phyloP scores from a whole-genome alignment of 2,329 filamentous ascomycete genomes.

The Colletotrichum eleusines region DNA sequence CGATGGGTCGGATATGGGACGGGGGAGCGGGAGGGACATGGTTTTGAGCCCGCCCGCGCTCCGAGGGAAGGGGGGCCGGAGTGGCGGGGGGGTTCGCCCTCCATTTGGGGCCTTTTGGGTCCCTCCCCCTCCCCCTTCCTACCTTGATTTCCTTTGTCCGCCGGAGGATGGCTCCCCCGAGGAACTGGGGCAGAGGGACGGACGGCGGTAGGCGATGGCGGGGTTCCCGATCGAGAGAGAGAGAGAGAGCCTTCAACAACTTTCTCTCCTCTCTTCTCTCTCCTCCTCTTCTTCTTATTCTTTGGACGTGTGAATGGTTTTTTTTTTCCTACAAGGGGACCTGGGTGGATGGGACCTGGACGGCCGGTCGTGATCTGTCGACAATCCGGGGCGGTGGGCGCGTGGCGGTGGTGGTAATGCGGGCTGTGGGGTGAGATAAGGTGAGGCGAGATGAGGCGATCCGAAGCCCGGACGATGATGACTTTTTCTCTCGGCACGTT shows the following conservation, averaged over 20 bases:
- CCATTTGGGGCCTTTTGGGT: no score
- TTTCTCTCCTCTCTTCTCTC: no score
- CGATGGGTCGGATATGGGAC: neutral
- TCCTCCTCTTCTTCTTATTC: no score
- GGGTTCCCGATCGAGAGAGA: no score
- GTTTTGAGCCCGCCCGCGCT: neutral
- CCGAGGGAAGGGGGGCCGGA: neutral
- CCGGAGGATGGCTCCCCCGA: no score
- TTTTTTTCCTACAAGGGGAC: no score
- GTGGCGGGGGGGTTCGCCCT: no score
- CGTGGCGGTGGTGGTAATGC: neutral
- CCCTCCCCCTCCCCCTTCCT: no score
- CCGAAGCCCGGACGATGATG: constrained; percentile 1
- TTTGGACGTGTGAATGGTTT: neutral
- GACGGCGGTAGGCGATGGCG: no score
- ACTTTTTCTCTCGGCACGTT: neutral
- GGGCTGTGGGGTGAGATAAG: neutral
- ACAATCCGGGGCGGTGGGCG: neutral
- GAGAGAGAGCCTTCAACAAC: no score
- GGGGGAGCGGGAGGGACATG: neutral
- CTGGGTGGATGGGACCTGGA: neutral
- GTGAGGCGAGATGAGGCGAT: neutral
- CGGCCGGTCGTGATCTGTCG: neutral
- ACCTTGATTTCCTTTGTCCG: no score
- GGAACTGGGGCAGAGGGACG: no score